Evolutionary conservation across 2,329 filamentous ascomycete genomes (phyloP), one percentile per base, ranked within the genome.

Genomic region (Clonostachys rhizophaga): DNA sequence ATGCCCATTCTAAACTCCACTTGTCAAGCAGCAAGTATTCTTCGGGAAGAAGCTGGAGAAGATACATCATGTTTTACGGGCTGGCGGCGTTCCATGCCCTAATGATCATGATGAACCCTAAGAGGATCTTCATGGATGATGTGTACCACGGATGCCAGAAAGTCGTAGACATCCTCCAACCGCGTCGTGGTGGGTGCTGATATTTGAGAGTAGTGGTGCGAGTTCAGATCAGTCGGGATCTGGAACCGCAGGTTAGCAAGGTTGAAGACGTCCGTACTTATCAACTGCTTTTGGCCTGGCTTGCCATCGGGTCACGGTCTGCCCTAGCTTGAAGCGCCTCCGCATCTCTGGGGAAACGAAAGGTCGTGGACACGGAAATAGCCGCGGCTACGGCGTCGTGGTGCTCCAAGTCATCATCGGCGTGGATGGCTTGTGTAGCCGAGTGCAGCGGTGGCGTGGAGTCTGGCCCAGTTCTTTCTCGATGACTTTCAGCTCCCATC

Each of bases 101-200:
- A 49, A 76, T 97, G 3, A 84, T 91, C n/a, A 83, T 84, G 59
- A 70, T 95, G 9, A 91, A 95, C 63, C 94, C 94, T 1, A 83
- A 83, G 56, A 84, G 86, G 49, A 82, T 97, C 47, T 86, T 90
- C 55, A 90, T 97, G 53, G 84, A 84, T 35, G 83, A 78, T 14
- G 91, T 91, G 40, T 99, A 97, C 69, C 94, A 97, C 70, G 94
- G 94, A 56, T 95, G 89, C 67, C 90, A 96, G 65, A 90, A 89
- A 51, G 88, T 96, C 30, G 79, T 96, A 56, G 68, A 68, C 34
- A 69, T 97, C 77, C 70, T 97, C 94, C 53, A 97, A 81, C 18
- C 94, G 89, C 14, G 86, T 89, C 47, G 83, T 85, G 66, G 89
- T 96, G 43, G 91, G 90, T 2, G 84, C 83, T 4, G 82, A 81